Conservation (phyloP, 139 green algal species). For the Closterium sp. region DNA sequence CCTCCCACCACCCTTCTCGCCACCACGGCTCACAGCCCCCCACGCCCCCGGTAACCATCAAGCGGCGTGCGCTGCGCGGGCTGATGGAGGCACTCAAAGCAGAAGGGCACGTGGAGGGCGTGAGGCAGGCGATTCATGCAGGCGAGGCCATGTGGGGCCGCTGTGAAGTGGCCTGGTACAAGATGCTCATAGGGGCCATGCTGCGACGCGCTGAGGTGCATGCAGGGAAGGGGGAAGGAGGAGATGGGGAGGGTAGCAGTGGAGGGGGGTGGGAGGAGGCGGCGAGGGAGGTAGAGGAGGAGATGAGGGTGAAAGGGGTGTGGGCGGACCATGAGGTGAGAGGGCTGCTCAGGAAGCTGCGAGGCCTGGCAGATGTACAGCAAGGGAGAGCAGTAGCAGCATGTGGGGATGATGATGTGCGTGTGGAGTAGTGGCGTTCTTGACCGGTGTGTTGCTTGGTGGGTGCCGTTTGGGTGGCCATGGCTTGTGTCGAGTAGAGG, state of each 20-base stretch:
- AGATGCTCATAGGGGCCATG: neutral
- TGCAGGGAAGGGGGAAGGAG: neutral
- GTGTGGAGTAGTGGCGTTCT: no score
- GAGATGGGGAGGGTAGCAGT: neutral
- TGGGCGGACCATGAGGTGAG: neutral
- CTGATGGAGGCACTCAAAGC: neutral
- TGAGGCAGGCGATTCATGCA: neutral
- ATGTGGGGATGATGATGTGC: no score
- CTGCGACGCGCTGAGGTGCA: neutral
- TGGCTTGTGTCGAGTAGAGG: no score
- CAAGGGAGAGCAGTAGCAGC: neutral
- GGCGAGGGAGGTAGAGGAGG: neutral
- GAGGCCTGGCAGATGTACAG: neutral
- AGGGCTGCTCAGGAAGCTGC: neutral
- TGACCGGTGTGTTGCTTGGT: no score
- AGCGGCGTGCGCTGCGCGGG: neutral
- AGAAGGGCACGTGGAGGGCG: neutral
- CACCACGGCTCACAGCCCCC: neutral
- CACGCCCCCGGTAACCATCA: neutral
- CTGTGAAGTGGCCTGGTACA: neutral
- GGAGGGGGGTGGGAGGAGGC: neutral
- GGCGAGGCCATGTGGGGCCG: neutral
- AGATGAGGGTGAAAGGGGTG: neutral
- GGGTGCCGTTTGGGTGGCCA: no score
- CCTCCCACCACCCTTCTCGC: neutral